These are phyloP conservation scores for Coemansia sp. DNA, from an alignment of 192 early-diverging fungal genomes.

Conservation along the genomic window DNA sequence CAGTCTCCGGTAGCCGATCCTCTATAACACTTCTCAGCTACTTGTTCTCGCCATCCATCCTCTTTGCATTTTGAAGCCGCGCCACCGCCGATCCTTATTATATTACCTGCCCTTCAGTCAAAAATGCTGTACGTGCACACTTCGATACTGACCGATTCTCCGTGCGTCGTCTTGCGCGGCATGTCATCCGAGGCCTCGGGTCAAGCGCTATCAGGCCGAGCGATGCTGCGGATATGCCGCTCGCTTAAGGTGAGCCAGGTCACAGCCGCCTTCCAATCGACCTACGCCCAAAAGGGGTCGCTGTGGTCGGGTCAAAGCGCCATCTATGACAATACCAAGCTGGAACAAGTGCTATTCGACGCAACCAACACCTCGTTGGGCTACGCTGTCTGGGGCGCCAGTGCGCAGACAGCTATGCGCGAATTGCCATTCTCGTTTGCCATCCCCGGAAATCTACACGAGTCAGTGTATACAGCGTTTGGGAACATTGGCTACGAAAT, in stretches of 20 bases:
- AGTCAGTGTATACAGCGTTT: slow-evolving; percentile 30
- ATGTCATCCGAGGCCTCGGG: slow-evolving; percentile 33
- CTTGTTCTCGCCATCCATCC: neutral
- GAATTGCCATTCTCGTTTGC: slow-evolving; percentile 43
- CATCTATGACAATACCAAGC: neutral
- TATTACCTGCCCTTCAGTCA: neutral
- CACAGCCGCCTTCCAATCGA: slow-evolving; percentile 20
- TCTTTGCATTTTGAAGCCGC: neutral
- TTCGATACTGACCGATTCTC: slow-evolving; percentile 22
- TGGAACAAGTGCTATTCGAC: slow-evolving; percentile 26
- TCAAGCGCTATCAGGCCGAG: slow-evolving; percentile 30
- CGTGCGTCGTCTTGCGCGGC: slow-evolving; percentile 28
- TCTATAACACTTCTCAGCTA: neutral
- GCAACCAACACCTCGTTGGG: slow-evolving; percentile 9
- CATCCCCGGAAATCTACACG: slow-evolving; percentile 37
- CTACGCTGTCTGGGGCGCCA: slow-evolving; percentile 22
- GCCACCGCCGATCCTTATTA: neutral
- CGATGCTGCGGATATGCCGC: slow-evolving; percentile 29
- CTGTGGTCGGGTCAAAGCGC: neutral
- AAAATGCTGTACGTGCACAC: slow-evolving; percentile 42
- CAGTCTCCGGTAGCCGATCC: neutral
- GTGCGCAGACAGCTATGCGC: neutral
- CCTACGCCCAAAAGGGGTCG: neutral
- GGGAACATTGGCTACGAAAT: slow-evolving; percentile 41
- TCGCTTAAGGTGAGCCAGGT: slow-evolving; percentile 34